Evolutionary conservation across 768 basidiomycete genomes (phyloP).

Genomic region (Hysterangium stoloniferum): DNA sequence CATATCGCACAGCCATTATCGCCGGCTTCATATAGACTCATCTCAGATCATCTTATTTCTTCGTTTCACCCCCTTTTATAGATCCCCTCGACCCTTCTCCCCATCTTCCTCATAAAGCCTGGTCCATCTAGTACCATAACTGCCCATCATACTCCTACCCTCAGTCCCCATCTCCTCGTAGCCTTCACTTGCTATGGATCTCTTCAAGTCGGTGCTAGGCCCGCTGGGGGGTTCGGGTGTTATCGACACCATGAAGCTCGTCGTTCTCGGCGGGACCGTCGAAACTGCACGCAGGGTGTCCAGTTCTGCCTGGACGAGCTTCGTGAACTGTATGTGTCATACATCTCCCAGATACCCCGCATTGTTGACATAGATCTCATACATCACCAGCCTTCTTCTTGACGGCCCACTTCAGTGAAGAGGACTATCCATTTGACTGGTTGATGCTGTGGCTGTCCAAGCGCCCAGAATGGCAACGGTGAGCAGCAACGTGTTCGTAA

Average conservation of each 20-base stretch:
- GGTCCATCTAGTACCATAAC: too few species aligned
- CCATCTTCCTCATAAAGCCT: too few species aligned
- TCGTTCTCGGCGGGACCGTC: constrained; percentile 81
- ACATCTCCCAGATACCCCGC: constrained; percentile 10
- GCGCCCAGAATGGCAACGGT: constrained; percentile 76
- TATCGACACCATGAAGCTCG: constrained; percentile 85
- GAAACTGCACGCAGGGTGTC: constrained; percentile 79
- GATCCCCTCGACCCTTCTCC: too few species aligned
- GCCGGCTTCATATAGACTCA: too few species aligned
- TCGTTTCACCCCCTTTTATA: too few species aligned
- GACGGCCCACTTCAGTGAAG: constrained; percentile 84
- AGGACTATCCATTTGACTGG: constrained; percentile 89
- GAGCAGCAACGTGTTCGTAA: background rate
- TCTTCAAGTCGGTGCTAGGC: constrained; percentile 71
- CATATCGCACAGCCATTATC: too few species aligned
- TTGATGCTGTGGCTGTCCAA: constrained; percentile 86
- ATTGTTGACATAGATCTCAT: background rate
- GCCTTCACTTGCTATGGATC: constrained; percentile 47
- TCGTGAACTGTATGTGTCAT: constrained; percentile 71
- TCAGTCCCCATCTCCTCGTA: background rate
- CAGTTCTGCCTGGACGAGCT: constrained; percentile 73
- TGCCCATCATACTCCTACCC: too few species aligned
- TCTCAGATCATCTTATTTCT: too few species aligned
- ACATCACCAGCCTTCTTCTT: constrained; percentile 63
- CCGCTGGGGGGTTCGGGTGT: constrained; percentile 76